Percentiles rank a stretch among this genome's conserved stretches.
phyloP scores from a whole-genome alignment of 331 rosid species.

The Telfairia occidentalis region DNA sequence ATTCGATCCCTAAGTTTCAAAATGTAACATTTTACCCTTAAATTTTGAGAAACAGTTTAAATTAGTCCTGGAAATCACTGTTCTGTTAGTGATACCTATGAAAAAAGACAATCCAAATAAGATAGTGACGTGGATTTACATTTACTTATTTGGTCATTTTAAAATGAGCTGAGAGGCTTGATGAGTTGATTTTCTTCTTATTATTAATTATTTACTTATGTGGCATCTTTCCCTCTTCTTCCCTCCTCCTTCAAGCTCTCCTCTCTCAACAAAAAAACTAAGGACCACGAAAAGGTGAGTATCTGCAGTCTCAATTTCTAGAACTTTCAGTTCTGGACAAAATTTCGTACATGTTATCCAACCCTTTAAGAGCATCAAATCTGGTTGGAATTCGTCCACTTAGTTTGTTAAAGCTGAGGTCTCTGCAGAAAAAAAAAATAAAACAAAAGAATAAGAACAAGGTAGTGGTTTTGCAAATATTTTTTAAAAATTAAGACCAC shows the following conservation, averaged over 20 bases:
- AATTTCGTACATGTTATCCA: constrained; percentile 14
- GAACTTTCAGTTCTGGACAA: background rate
- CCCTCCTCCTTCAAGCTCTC: too few species aligned
- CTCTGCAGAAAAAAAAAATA: constrained; percentile 11
- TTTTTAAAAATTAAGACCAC: background rate
- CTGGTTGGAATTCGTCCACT: constrained; percentile 9
- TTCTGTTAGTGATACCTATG: background rate
- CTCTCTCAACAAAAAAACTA: too few species aligned
- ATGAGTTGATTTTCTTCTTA: too few species aligned
- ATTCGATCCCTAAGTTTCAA: background rate
- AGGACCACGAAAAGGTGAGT: background rate
- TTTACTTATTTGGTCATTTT: too few species aligned
- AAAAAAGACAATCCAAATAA: too few species aligned
- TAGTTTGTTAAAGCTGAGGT: constrained; percentile 21
- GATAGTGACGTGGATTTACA: too few species aligned
- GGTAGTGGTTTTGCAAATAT: background rate
- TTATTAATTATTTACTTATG: too few species aligned
- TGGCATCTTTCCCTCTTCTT: too few species aligned
- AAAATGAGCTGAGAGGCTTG: too few species aligned
- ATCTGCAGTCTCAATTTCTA: background rate
- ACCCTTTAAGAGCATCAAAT: constrained; percentile 1
- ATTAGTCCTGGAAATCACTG: background rate
- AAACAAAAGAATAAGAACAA: constrained; percentile 1
- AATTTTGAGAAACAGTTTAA: too few species aligned
- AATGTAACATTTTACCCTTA: background rate